A percentile compares a stretch with the other conserved stretches of the same genome.
phyloP scores from a whole-genome alignment of 1,284 basidiomycete species.

The Ceratobasidium sp. region DNA sequence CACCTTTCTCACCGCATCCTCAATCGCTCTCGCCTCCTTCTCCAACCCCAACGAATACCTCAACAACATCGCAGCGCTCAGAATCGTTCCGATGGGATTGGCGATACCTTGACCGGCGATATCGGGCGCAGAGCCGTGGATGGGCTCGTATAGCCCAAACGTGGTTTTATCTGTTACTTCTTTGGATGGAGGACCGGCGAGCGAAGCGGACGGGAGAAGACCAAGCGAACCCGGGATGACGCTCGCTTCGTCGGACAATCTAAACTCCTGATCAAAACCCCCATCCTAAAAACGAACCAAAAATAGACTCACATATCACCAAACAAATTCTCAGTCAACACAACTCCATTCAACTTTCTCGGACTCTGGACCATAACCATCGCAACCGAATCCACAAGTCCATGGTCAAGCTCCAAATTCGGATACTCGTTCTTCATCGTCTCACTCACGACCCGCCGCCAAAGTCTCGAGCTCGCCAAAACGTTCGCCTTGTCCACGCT shows the following conservation, averaged over 20 bases:
- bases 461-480: conserved; percentile 93
- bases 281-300: conserved; percentile 34
- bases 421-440: conserved; percentile 88
- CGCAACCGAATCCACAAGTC: conserved; percentile 95
- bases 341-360: conserved; percentile 94
- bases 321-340: conserved; percentile 95
- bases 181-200: conserved; percentile 89
- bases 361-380: conserved; percentile 97
- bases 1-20: conserved; percentile 89
- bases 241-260: conserved; percentile 91
- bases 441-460: conserved; percentile 93
- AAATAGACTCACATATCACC: conserved; percentile 86
- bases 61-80: conserved; percentile 95
- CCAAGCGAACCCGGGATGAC: conserved; percentile 98
- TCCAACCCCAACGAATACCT: conserved; percentile 94
- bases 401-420: conserved; percentile 87
- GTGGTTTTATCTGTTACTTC: conserved; percentile 77
- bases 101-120: conserved; percentile 90
- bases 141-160: conserved; percentile 95
- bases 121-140: conserved; percentile 94
- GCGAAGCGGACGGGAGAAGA: conserved; percentile 94
- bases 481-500: conserved; percentile 99
- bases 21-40: conserved; percentile 86
- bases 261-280: neutral
- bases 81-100: conserved; percentile 98